Percentiles rank a stretch among this genome's conserved stretches.
Conservation (phyloP, 2,329 filamentous ascomycete species). For the Teratosphaeria pseudoeucalypti region DNA sequence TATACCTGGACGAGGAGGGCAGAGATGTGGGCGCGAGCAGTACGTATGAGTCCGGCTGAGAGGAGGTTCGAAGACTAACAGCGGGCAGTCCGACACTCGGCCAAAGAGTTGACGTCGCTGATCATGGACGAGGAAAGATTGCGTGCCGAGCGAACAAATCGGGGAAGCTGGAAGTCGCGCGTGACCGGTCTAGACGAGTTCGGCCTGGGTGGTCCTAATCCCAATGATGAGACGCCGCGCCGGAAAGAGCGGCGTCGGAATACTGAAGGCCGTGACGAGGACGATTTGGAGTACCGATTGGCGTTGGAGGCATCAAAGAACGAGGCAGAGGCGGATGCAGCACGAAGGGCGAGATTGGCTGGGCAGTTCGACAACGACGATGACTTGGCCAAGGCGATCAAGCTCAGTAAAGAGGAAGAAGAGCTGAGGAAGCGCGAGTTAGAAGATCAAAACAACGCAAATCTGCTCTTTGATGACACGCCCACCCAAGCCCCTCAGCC, state of each 20-base stretch:
- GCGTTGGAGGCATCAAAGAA: constrained; percentile 92
- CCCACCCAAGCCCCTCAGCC: constrained; percentile 54
- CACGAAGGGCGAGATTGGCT: constrained; percentile 50
- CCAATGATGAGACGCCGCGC: constrained; percentile 23
- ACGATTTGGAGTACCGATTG: constrained; percentile 76
- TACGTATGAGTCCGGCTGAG: constrained; percentile 39
- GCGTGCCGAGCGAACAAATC: constrained; percentile 78
- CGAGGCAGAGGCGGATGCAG: constrained; percentile 84
- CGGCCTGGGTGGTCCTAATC: constrained; percentile 27
- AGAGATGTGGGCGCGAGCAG: constrained; percentile 94
- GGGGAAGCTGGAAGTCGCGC: constrained; percentile 92
- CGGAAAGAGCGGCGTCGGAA: constrained; percentile 29
- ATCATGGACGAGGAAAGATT: constrained; percentile 90
- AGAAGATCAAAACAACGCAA: constrained; percentile 67
- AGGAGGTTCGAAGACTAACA: constrained; percentile 12
- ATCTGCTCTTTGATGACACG: constrained; percentile 78
- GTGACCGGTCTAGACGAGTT: constrained; percentile 88
- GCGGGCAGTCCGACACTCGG: constrained; percentile 76
- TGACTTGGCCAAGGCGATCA: constrained; percentile 88
- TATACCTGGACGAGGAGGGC: constrained; percentile 91
- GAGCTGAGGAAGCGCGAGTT: constrained; percentile 76
- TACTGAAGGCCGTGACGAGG: constrained; percentile 47
- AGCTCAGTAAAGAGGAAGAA: constrained; percentile 88
- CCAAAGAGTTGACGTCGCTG: constrained; percentile 87
- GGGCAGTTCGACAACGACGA: constrained; percentile 53